phyloP scores from a whole-genome alignment of 805 yeast genomes.

The Wickerhamiella occidentalis region DNA sequence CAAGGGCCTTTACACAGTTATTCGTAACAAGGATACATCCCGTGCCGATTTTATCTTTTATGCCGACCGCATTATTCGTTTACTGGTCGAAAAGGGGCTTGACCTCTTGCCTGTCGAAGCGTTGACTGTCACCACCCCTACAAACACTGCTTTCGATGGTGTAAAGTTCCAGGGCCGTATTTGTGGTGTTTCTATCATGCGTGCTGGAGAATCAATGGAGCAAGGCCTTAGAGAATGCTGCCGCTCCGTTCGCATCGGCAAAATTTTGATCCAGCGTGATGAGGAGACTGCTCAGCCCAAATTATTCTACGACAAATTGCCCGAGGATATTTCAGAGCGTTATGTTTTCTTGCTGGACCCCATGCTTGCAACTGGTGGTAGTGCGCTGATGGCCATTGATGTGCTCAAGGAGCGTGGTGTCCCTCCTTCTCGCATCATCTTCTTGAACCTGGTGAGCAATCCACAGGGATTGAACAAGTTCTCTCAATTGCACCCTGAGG shows the following conservation, averaged over 20 bases:
- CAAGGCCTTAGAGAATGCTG: constrained; percentile 96
- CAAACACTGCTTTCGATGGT: constrained; percentile 61
- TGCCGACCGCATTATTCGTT: constrained; percentile 85
- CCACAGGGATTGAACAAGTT: constrained; percentile 86
- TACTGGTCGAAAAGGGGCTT: constrained; percentile 89
- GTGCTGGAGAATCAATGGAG: constrained; percentile 99
- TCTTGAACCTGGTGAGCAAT: constrained; percentile 81
- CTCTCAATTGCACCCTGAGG: constrained; percentile 65
- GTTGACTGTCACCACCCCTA: constrained; percentile 57
- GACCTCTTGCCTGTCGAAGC: constrained; percentile 85
- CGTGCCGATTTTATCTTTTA: constrained; percentile 93
- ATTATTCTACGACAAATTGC: constrained; percentile 84
- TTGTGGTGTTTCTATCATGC: constrained; percentile 94
- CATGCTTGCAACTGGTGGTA: constrained; percentile 97
- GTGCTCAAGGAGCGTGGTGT: constrained; percentile 82
- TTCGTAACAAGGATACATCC: constrained; percentile 66
- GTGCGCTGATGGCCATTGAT: constrained; percentile 94
- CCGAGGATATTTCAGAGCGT: constrained; percentile 78
- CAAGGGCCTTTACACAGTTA: constrained; percentile 74
- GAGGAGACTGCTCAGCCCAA: constrained; percentile 95
- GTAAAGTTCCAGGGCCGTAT: constrained; percentile 78
- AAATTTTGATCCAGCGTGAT: constrained; percentile 92
- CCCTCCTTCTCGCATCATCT: constrained; percentile 71
- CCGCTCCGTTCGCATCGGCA: constrained; percentile 90
- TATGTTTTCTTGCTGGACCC: constrained; percentile 91